Base-by-base conservation (phyloP, 2,329 filamentous ascomycete genomes). In the Pseudonectria foliicola region DNA sequence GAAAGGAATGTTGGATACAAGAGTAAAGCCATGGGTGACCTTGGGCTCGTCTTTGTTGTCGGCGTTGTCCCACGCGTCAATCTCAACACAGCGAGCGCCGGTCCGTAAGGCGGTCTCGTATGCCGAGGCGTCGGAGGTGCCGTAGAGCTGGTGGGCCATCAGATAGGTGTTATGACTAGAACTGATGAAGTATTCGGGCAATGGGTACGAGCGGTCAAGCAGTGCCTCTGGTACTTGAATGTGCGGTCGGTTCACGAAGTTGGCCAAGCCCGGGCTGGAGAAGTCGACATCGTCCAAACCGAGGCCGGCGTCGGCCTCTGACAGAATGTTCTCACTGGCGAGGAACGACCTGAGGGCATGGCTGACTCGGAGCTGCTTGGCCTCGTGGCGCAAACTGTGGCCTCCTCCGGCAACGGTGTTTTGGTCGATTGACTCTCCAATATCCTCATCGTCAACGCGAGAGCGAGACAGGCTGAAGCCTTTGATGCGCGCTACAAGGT, bases 121-220 rank as follows among this genome's bases (percentile, higher is more conserved):
- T 0, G 77, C 80, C 4, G 67, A 62, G 7, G 77, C 76, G 3
- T 72, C 75, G 2, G 77, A 81, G 14, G 63, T 63, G 4, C 81
- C 81, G 46, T 69, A 80, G 3, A 85, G 71, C 59, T 85, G 81
- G 54, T 85, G 77, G 0, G 79, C 80, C 48, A 79, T 65, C 16
- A 85, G 63, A 48, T 85, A 85, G 0, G 81, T 85, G 57, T 85
- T 85, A 61, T 85, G 81, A 44, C 76, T 82, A 4, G 78, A 82
- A 57, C 76, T 82, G 59, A 85, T 75, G 50, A 78, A 85, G 57
- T 85, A 85, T 44, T 83, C 77, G 2, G 79, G 73, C 14, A 85
- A 60, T 1, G 79, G 73, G 43, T 76, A 65, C 10, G 69, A 73
- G 37, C 75, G 63, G 49, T 81, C 75, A 7, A 70, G 68, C 10